phyloP scores from a whole-genome alignment of 768 basidiomycete species.

The Pleurotus citrinopileatus region DNA sequence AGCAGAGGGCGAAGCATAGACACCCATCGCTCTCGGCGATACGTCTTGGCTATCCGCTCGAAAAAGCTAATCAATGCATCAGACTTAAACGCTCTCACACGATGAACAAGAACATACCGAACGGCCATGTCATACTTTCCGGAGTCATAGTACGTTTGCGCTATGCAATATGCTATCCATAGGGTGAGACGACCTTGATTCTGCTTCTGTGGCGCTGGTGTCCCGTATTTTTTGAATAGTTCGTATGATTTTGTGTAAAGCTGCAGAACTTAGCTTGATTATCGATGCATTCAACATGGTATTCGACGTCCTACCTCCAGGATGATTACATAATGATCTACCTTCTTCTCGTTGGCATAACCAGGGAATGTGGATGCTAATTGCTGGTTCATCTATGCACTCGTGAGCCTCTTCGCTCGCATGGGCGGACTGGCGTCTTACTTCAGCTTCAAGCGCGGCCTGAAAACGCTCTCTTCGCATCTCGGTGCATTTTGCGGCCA shows the following conservation, averaged over 20 bases:
- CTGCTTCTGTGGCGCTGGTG: constrained; percentile 30
- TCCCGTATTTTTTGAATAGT: constrained; percentile 76
- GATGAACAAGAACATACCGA: constrained; percentile 44
- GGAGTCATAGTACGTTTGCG: constrained; percentile 77
- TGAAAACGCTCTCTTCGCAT: constrained; percentile 68
- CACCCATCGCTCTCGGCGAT: constrained; percentile 83
- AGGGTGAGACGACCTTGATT: constrained; percentile 80
- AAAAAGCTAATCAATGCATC: constrained; percentile 68
- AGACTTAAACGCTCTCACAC: not conserved
- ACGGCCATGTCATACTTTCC: constrained; percentile 87
- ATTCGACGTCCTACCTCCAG: constrained; percentile 61
- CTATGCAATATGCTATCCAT: constrained; percentile 91
- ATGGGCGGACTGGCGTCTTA: constrained; percentile 20
- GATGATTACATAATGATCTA: constrained; percentile 80
- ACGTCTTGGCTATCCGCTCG: constrained; percentile 87
- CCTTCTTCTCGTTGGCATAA: constrained; percentile 86
- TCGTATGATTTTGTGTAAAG: constrained; percentile 95
- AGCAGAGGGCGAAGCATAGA: constrained; percentile 73
- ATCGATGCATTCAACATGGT: not conserved
- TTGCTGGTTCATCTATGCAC: constrained; percentile 28
- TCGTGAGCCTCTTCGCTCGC: not conserved
- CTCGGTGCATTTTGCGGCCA: constrained; percentile 85
- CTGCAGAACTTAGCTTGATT: constrained; percentile 32
- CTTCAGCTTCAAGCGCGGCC: constrained; percentile 55
- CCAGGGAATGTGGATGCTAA: constrained; percentile 54